Evolutionary conservation across 129 eudicot species (phyloP).

Genomic region (Solidago caesia): DNA sequence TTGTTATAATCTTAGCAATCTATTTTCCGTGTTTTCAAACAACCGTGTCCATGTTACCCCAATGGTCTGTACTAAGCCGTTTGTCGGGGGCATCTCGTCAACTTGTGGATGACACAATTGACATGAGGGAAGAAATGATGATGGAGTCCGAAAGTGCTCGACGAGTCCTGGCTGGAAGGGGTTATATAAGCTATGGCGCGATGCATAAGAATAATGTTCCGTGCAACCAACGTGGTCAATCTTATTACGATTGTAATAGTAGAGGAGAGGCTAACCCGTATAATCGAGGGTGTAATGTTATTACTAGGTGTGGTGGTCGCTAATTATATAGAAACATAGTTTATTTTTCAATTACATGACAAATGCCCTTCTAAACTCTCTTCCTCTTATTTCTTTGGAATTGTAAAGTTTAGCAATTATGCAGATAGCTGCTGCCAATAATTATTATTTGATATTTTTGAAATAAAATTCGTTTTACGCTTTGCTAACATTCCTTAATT

Average conservation of each 20-base stretch:
- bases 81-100: background rate
- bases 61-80: background rate
- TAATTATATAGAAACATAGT: constrained; percentile 6
- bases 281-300: constrained; percentile 40
- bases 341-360: too few species aligned
- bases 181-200: constrained; percentile 45
- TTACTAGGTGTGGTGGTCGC: constrained; percentile 42
- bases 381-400: too few species aligned
- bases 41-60: background rate
- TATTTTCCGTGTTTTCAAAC: background rate
- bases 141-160: constrained; percentile 30
- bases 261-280: constrained; percentile 42
- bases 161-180: constrained; percentile 19
- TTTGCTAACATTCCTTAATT: too few species aligned
- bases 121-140: constrained; percentile 27
- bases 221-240: constrained; percentile 40
- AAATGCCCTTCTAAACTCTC: too few species aligned
- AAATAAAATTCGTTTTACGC: too few species aligned
- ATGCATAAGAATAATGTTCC: constrained; percentile 37
- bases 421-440: too few species aligned
- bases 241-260: constrained; percentile 45
- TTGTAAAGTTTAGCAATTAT: too few species aligned
- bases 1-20: background rate
- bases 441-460: too few species aligned
- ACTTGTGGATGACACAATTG: background rate